Evolutionary conservation across 169 alveolate species (phyloP).

Genomic region (Toxoplasma gondii): DNA sequence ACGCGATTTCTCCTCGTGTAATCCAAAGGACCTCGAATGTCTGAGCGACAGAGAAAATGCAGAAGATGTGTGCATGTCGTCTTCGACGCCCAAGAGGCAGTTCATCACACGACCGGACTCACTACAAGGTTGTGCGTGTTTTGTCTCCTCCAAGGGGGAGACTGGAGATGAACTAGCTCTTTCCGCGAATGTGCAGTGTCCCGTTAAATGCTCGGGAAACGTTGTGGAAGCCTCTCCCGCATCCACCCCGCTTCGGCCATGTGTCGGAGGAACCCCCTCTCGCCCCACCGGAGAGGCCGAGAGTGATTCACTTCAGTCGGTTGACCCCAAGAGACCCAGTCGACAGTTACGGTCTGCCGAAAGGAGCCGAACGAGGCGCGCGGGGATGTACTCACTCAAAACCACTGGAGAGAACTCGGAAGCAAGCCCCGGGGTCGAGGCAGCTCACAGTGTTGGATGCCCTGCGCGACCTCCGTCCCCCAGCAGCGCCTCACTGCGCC

Average conservation of each 20-base stretch:
- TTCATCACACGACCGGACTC: neutral
- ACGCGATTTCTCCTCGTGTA: no score
- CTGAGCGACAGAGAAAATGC: neutral
- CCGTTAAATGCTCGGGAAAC: neutral
- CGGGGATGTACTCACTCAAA: neutral
- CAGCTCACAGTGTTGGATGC: neutral
- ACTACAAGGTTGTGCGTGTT: neutral
- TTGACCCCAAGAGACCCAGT: neutral
- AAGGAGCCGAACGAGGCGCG: neutral
- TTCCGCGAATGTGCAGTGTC: neutral
- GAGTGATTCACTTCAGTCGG: no score
- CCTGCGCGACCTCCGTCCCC: neutral
- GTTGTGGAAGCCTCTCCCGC: neutral
- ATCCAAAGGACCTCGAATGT: neutral
- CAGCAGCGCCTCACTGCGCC: constrained; percentile 10
- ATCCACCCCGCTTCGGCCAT: neutral
- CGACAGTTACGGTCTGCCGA: neutral
- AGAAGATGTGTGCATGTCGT: neutral
- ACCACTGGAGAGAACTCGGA: neutral
- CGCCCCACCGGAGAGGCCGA: no score
- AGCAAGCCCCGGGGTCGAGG: neutral
- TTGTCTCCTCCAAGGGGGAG: neutral
- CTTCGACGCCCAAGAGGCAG: neutral
- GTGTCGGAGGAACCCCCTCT: neutral
- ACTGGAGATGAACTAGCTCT: neutral